Conservation (phyloP, 495 filamentous ascomycete genomes). For the Penicillium canescens region DNA sequence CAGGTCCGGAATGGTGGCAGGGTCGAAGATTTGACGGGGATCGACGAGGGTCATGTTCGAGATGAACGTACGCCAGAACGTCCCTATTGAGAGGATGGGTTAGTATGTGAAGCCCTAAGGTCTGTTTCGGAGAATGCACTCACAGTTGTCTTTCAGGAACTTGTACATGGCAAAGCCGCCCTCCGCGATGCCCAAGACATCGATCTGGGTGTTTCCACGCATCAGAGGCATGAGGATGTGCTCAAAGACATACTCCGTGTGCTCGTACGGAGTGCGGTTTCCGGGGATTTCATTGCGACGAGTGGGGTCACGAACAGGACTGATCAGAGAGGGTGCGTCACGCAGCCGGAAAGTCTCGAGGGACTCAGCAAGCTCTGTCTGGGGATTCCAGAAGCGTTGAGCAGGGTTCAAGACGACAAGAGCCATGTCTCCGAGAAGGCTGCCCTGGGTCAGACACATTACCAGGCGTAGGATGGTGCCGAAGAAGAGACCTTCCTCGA, state of each 20-base stretch:
- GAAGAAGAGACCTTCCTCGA: conserved; percentile 58
- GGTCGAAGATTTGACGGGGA: conserved; percentile 25
- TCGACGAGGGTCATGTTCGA: conserved; percentile 35
- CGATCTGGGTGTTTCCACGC: conserved; percentile 48
- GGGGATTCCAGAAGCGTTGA: conserved; percentile 67
- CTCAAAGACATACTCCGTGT: conserved; percentile 65
- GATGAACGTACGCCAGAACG: conserved; percentile 31
- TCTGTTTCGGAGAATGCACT: conserved; percentile 3
- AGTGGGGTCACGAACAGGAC: background rate
- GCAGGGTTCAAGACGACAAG: conserved; percentile 74
- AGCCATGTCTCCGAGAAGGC: conserved; percentile 13
- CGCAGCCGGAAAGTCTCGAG: conserved; percentile 41
- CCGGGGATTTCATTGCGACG: conserved; percentile 55
- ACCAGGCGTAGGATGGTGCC: conserved; percentile 67
- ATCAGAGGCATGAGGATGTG: conserved; percentile 51
- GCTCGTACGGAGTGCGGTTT: conserved; percentile 51
- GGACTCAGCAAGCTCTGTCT: conserved; percentile 55
- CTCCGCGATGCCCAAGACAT: conserved; percentile 66
- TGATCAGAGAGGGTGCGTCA: too few relatives aligned
- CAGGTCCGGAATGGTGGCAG: conserved; percentile 14
- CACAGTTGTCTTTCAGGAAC: conserved; percentile 62
- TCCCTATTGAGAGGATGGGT: conserved; percentile 24
- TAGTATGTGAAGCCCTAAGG: conserved; percentile 1
- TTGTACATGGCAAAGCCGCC: conserved; percentile 40
- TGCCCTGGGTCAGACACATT: conserved; percentile 41